Percentiles rank a stretch among this genome's conserved stretches.
Conservation (phyloP, 2,329 filamentous ascomycete species). For the Botrytis tulipae region DNA sequence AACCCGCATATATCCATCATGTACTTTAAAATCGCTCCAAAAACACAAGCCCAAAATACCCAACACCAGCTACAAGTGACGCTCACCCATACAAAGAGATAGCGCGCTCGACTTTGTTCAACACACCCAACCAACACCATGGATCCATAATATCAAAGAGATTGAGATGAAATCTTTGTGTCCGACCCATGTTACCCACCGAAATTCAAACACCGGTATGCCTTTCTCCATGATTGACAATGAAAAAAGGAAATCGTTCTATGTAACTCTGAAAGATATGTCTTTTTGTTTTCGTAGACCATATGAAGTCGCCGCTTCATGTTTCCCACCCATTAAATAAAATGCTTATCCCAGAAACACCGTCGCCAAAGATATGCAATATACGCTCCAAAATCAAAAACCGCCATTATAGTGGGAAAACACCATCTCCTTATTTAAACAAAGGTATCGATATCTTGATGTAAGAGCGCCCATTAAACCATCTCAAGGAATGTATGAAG, state of each 20-base stretch:
- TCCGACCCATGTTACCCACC: constrained; percentile 32
- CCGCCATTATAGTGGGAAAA: constrained; percentile 32
- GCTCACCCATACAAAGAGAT: constrained; percentile 35
- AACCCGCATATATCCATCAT: constrained; percentile 26
- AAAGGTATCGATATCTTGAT: constrained; percentile 39
- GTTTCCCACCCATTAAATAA: constrained; percentile 36
- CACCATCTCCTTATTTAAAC: constrained; percentile 36
- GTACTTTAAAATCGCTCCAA: constrained; percentile 31
- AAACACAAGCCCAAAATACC: constrained; percentile 27
- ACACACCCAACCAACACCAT: constrained; percentile 32
- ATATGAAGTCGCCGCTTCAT: constrained; percentile 40
- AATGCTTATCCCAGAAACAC: constrained; percentile 38
- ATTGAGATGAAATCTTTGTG: constrained; percentile 37
- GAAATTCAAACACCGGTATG: constrained; percentile 33
- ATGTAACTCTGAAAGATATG: constrained; percentile 36
- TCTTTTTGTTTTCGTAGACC: constrained; percentile 36
- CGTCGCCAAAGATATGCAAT: constrained; percentile 38
- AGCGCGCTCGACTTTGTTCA: constrained; percentile 32
- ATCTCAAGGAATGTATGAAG: constrained; percentile 37
- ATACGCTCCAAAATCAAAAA: constrained; percentile 38
- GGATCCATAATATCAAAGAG: constrained; percentile 28
- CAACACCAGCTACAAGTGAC: constrained; percentile 22
- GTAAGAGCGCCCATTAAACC: constrained; percentile 33
- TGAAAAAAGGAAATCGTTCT: constrained; percentile 39
- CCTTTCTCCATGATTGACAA: constrained; percentile 28